Base-by-base conservation (phyloP, 2,329 filamentous ascomycete species). In the Cercospora sp. region DNA sequence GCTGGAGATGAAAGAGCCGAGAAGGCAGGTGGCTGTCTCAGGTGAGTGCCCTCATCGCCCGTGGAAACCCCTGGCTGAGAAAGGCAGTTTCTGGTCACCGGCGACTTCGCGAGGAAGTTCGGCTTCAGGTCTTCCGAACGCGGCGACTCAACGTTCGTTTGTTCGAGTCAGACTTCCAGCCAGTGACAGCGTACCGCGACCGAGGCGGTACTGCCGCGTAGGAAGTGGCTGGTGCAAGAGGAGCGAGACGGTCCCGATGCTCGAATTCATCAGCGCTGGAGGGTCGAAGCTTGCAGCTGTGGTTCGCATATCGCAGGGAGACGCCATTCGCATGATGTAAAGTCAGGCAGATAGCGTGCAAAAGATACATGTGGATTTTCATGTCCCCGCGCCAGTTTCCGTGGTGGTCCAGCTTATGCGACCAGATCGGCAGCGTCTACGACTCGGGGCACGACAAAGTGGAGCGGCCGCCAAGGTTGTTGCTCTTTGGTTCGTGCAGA, bases 111-210 rank as follows among this genome's bases (percentile, higher is more conserved):
- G 9, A 62, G 12, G 36, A 62, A 23, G 60, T 62, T 23, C 5
- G 20, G 10, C 12, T 20, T 36, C 7, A 61, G 28, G 59, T 61
- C 16, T 36, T 61, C 31, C 10, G 10, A 31, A 61, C 20, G 20
- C 5, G 20, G 8, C 10, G 20, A n/a, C 36, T 45, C 18, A 61
- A 45, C n/a, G 59, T 61, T 12, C 59, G 28, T n/a, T 31, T 61
- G 7, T 61, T 61, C 36, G 59, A 61, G 36, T 36, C n/a, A 45
- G 59, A 61, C 59, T 61, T 61, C 12, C 18, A 61, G 36, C 59
- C 18, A 61, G 39, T 45, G 6, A 45, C 5, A 45, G 39, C 39
- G 39, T 45, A 45, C 39, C 39, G 39, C 39, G 39, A 45, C n/a
- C n/a, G n/a, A 9, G 39, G 39, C 23, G 23, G 23, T 26, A 26